phyloP scores from a whole-genome alignment of 306 rosid genomes.

The Abrus pulchellus region DNA sequence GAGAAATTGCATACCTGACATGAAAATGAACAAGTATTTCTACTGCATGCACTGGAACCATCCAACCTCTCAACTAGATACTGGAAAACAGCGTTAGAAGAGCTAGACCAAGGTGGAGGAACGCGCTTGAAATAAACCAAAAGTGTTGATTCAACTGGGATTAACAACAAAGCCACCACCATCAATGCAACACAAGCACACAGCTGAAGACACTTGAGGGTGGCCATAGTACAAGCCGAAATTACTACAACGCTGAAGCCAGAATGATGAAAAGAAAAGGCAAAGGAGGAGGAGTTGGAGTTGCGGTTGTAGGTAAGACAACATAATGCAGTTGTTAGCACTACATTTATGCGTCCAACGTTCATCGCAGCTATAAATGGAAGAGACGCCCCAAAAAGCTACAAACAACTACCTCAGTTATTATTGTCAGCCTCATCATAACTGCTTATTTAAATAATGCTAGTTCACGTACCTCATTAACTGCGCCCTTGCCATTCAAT shows the following conservation, averaged over 20 bases:
- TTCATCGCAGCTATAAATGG: conserved; percentile 37
- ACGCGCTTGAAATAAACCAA: conserved; percentile 52
- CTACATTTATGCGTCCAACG: conserved; percentile 29
- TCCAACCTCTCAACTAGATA: conserved; percentile 52
- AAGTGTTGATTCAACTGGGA: conserved; percentile 57
- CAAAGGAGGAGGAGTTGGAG: conserved; percentile 8
- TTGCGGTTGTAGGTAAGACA: conserved; percentile 24
- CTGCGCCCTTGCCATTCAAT: conserved; percentile 44
- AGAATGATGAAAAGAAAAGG: conserved; percentile 32
- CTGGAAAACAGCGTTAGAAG: conserved; percentile 61
- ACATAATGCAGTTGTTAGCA: conserved; percentile 19
- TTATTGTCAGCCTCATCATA: conserved; percentile 62
- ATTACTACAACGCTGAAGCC: conserved; percentile 45
- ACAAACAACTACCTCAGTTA: conserved; percentile 63
- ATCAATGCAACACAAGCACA: conserved; percentile 41
- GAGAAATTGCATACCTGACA: conserved; percentile 56
- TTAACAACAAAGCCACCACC: conserved; percentile 16
- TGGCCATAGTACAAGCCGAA: conserved; percentile 41
- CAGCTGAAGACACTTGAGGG: conserved; percentile 45
- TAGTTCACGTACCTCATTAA: conserved; percentile 45
- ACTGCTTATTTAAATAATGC: conserved; percentile 53
- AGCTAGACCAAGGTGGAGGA: conserved; percentile 61
- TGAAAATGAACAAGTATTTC: conserved; percentile 55
- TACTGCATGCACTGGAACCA: conserved; percentile 68
- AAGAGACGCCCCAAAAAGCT: conserved; percentile 29